Percentiles rank a stretch among this genome's conserved stretches.
Evolutionary conservation across 306 rosid genomes (phyloP).

Genomic region (Cicer judaicum): DNA sequence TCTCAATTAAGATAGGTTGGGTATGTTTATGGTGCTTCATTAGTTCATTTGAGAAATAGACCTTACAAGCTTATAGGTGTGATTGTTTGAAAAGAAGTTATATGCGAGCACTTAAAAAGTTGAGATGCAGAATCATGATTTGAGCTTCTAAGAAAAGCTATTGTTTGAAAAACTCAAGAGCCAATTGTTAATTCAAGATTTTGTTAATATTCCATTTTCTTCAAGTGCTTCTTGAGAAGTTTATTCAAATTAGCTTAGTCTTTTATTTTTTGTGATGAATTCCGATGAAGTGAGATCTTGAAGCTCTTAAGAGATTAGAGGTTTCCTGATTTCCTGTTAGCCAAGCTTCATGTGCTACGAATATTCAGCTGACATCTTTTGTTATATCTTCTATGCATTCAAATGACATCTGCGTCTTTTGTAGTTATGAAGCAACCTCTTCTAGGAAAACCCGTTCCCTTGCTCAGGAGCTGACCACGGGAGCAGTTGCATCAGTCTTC

Average conservation of each 20-base stretch:
- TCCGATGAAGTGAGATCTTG: background rate
- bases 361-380: slow-evolving; percentile 21
- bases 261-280: background rate
- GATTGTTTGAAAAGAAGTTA: background rate
- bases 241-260: background rate
- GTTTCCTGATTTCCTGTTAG: slow-evolving; percentile 33
- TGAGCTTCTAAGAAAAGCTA: background rate
- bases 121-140: background rate
- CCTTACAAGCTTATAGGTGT: background rate
- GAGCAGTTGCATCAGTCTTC: slow-evolving; percentile 85
- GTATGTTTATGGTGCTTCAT: background rate
- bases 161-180: background rate
- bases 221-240: slow-evolving; percentile 1
- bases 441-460: slow-evolving; percentile 85
- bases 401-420: slow-evolving; percentile 34
- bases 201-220: background rate
- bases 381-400: background rate
- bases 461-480: slow-evolving; percentile 78
- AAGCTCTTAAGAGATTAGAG: slow-evolving; percentile 20
- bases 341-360: slow-evolving; percentile 29
- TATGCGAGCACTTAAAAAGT: background rate
- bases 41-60: background rate
- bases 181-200: background rate
- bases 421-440: slow-evolving; percentile 89
- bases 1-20: background rate